These are phyloP conservation scores for Penicillium frequentans DNA, from an alignment of 2,329 filamentous ascomycete species.

Conservation along the genomic window DNA sequence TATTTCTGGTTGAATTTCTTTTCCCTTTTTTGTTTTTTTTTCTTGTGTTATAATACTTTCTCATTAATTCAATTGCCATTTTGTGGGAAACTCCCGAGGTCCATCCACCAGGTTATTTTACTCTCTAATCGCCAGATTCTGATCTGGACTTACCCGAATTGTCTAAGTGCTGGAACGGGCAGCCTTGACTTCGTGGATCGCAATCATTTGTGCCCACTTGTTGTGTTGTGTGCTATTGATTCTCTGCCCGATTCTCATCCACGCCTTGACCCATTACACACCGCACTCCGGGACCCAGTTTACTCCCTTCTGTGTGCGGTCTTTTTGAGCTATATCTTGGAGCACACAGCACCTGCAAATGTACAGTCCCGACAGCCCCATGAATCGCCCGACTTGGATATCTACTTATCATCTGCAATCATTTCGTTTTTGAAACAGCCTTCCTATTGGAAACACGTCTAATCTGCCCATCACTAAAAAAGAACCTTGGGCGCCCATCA, in stretches of 20 bases:
- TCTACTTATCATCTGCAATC: conserved; percentile 23
- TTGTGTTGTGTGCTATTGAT: conserved; percentile 19
- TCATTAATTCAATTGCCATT: conserved; percentile 10
- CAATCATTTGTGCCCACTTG: conserved; percentile 31
- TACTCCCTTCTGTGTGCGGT: conserved; percentile 13
- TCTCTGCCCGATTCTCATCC: conserved; percentile 20
- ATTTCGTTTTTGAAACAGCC: conserved; percentile 14
- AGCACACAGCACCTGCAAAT: conserved; percentile 29
- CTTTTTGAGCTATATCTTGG: conserved; percentile 34
- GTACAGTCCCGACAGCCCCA: conserved; percentile 30
- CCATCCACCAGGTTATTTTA: conserved; percentile 11
- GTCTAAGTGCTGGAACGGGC: conserved; percentile 29
- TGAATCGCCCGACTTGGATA: conserved; percentile 27
- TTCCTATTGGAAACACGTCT: conserved; percentile 37
- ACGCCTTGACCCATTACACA: conserved; percentile 18
- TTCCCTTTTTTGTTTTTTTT: conserved; percentile 2
- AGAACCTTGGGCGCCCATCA: conserved; percentile 33
- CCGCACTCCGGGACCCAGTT: conserved; percentile 17
- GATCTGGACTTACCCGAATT: conserved; percentile 27
- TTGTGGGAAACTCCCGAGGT: conserved; percentile 3
- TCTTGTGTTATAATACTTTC: conserved; percentile 6
- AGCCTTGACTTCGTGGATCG: conserved; percentile 33
- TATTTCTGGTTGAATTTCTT: conserved; percentile 13
- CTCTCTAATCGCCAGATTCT: conserved; percentile 13
- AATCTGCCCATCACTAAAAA: conserved; percentile 12